Conservation (phyloP, 352 stramenopile species). For the Globisporangium apiculatum region DNA sequence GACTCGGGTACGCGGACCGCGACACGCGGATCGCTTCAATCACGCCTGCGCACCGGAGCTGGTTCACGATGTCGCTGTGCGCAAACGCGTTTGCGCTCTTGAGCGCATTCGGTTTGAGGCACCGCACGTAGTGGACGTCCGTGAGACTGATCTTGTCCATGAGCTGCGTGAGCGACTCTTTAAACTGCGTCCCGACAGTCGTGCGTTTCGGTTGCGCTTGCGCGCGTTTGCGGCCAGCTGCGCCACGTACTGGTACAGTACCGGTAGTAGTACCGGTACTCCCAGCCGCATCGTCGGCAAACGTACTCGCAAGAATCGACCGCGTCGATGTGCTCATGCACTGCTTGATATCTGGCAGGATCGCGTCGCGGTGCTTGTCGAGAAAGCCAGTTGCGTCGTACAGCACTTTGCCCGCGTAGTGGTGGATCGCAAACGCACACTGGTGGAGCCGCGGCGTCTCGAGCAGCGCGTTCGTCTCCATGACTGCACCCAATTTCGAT, state of each 20-base stretch:
- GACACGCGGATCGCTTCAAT: constrained; percentile 85
- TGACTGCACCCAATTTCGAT: constrained; percentile 82
- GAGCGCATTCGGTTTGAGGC: constrained; percentile 72
- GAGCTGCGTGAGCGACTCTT: constrained; percentile 70
- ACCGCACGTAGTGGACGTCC: constrained; percentile 84
- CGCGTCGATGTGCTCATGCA: constrained; percentile 71
- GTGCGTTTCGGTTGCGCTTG: constrained; percentile 57
- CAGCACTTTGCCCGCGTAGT: constrained; percentile 84
- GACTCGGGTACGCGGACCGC: constrained; percentile 78
- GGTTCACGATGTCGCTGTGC: constrained; percentile 71
- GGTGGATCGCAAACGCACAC: constrained; percentile 78
- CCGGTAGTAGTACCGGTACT: constrained; percentile 4
- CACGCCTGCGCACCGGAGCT: constrained; percentile 78
- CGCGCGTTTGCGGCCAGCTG: constrained; percentile 28
- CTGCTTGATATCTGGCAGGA: constrained; percentile 81
- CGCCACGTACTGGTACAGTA: constrained; percentile 4
- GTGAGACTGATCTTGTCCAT: constrained; percentile 87
- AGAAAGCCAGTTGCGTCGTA: constrained; percentile 80
- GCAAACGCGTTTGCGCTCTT: constrained; percentile 73
- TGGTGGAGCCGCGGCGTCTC: constrained; percentile 79
- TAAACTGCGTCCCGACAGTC: constrained; percentile 82
- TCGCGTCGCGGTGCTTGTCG: constrained; percentile 80
- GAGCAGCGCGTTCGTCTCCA: constrained; percentile 83
- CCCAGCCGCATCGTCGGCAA: constrained; percentile 30
- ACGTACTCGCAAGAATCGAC: constrained; percentile 63